Percentiles rank a stretch among this genome's conserved stretches.
phyloP scores from a whole-genome alignment of 495 filamentous ascomycete species.

The Halenospora varia region DNA sequence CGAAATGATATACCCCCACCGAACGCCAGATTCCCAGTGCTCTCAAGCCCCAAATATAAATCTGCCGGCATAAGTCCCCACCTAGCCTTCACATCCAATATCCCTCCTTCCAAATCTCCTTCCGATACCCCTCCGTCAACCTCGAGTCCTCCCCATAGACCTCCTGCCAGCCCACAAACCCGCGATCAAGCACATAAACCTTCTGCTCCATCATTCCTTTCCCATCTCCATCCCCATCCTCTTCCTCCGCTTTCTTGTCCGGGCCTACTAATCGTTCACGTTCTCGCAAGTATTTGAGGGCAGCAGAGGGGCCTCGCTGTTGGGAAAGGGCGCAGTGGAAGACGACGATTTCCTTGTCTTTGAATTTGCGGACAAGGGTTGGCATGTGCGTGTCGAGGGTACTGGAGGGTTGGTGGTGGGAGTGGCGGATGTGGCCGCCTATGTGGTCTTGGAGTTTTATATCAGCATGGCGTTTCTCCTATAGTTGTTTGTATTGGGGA shows the following conservation, averaged over 20 bases:
- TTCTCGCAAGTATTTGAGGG: conserved; percentile 64
- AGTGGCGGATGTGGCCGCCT: conserved; percentile 83
- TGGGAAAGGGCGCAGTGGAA: conserved; percentile 97
- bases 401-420: conserved; percentile 69
- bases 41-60: not conserved
- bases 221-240: conserved; percentile 24
- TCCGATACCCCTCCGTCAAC: conserved; percentile 81
- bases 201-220: conserved; percentile 45
- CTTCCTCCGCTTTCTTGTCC: conserved; percentile 10
- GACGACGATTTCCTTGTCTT: conserved; percentile 76
- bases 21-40: too few species aligned
- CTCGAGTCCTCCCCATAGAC: conserved; percentile 72
- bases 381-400: conserved; percentile 72
- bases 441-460: conserved; percentile 62
- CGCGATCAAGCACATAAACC: conserved; percentile 77
- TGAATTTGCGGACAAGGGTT: conserved; percentile 72
- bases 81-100: conserved; percentile 33
- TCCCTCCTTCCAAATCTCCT: conserved; percentile 78
- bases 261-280: conserved; percentile 42
- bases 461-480: not conserved
- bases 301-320: conserved; percentile 73
- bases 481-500: not conserved
- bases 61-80: not conserved
- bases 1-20: too few species aligned
- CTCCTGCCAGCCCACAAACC: conserved; percentile 92